phyloP scores from a whole-genome alignment of 2,329 filamentous ascomycete genomes.

The Diaporthe citrichinensis region DNA sequence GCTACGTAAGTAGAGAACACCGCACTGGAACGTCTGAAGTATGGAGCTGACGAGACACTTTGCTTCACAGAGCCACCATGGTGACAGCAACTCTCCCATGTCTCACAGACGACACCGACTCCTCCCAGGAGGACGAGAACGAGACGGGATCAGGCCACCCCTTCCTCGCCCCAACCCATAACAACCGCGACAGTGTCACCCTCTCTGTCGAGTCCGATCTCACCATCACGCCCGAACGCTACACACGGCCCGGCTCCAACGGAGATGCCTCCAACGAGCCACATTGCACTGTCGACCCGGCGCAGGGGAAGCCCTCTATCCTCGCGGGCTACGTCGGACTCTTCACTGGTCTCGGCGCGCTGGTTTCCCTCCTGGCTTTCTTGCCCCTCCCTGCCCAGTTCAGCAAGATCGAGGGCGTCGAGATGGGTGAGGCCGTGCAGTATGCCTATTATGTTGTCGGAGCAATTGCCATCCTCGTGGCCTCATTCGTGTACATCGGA shows the following conservation, averaged over 20 bases:
- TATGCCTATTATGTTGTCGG: conserved; percentile 92
- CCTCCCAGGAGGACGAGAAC: conserved; percentile 38
- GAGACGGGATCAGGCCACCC: conserved; percentile 50
- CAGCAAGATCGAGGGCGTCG: conserved; percentile 77
- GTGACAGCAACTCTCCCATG: conserved; percentile 93
- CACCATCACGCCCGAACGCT: conserved; percentile 80
- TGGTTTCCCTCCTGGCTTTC: conserved; percentile 86
- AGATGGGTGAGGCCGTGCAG: conserved; percentile 80
- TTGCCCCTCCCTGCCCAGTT: conserved; percentile 89
- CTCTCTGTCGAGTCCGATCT: conserved; percentile 80
- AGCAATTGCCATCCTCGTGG: conserved; percentile 77
- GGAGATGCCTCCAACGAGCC: conserved; percentile 38
- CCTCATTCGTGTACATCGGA: conserved; percentile 83
- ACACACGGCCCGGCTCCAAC: conserved; percentile 52
- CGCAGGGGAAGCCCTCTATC: conserved; percentile 63
- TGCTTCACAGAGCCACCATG: conserved; percentile 80
- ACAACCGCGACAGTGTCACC: conserved; percentile 70
- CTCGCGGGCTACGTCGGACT: conserved; percentile 92
- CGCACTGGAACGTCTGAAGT: background rate
- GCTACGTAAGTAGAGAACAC: conserved; percentile 73
- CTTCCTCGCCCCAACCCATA: conserved; percentile 47
- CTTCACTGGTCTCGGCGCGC: conserved; percentile 91
- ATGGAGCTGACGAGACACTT: conserved; percentile 30
- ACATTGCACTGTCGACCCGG: conserved; percentile 44
- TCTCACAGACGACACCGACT: conserved; percentile 66